These are phyloP conservation scores for Sporothrix curviconia DNA, from an alignment of 2,329 filamentous ascomycete species.

Conservation along the genomic window DNA sequence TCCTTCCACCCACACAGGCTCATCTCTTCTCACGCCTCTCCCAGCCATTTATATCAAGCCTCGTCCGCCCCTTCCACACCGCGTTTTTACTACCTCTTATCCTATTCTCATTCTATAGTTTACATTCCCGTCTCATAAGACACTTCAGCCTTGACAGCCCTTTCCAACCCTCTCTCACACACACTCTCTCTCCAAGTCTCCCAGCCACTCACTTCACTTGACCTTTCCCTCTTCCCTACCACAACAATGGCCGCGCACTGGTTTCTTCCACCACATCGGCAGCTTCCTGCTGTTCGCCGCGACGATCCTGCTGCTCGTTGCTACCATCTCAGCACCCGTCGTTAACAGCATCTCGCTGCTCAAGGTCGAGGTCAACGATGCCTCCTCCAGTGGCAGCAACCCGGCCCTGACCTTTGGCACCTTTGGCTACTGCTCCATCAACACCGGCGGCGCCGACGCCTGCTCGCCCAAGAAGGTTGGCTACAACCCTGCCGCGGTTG, in stretches of 20 bases:
- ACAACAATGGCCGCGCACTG: slow-evolving; percentile 39
- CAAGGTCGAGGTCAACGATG: slow-evolving; percentile 41
- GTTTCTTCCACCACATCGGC: slow-evolving; percentile 50
- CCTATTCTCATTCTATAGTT: neutral
- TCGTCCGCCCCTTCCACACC: neutral
- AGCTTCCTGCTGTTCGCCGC: slow-evolving; percentile 51
- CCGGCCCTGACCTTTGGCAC: slow-evolving; percentile 47
- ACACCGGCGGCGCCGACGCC: slow-evolving; percentile 21
- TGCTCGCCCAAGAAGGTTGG: slow-evolving; percentile 47
- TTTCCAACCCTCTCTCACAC: neutral
- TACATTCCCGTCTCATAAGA: neutral
- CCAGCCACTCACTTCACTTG: neutral
- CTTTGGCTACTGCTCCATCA: slow-evolving; percentile 49
- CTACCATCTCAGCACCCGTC: slow-evolving; percentile 53
- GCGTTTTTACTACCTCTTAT: neutral
- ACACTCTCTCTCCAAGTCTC: neutral
- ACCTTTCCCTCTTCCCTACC: neutral
- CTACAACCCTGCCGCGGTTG: slow-evolving; percentile 46
- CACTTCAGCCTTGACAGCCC: neutral
- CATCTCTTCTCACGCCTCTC: neutral
- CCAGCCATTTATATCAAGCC: slow-evolving; percentile 4
- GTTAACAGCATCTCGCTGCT: slow-evolving; percentile 49
- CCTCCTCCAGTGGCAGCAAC: slow-evolving; percentile 27
- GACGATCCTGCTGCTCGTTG: slow-evolving; percentile 50
- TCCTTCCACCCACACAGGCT: too few species aligned